Evolutionary conservation across 805 yeast genomes (phyloP).

Genomic region (Ogataea nonfermentans): DNA sequence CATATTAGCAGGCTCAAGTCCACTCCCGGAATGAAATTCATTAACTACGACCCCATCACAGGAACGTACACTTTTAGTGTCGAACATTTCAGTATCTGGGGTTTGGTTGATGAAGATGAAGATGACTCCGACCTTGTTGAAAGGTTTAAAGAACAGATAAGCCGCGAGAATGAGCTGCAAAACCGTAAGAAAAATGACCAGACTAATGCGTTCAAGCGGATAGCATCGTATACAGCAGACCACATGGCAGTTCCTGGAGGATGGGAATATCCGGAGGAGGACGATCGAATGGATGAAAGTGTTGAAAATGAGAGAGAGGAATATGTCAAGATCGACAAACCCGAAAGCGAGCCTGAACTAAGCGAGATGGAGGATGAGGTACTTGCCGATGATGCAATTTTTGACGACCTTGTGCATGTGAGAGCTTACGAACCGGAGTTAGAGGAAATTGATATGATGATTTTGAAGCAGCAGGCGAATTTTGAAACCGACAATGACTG

Average conservation of each 20-base stretch:
- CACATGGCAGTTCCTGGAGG: conserved; percentile 32
- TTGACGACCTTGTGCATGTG: conserved; percentile 47
- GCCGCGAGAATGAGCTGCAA: conserved; percentile 17
- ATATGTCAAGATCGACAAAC: conserved; percentile 7
- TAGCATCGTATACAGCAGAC: conserved; percentile 26
- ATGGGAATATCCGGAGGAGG: conserved; percentile 22
- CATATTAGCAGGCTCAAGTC: conserved; percentile 51
- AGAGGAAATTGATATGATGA: conserved; percentile 44
- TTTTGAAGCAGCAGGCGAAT: conserved; percentile 39
- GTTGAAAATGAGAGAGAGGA: conserved; percentile 8
- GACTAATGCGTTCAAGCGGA: conserved; percentile 22
- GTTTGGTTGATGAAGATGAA: conserved; percentile 66
- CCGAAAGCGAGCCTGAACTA: conserved; percentile 18
- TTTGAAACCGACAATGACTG: conserved; percentile 58
- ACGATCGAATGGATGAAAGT: conserved; percentile 11
- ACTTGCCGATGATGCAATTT: conserved; percentile 2
- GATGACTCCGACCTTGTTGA: conserved; percentile 47
- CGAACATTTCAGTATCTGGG: conserved; percentile 94
- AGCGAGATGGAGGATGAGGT: conserved; percentile 11
- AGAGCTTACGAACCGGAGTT: conserved; percentile 71
- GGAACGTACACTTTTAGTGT: conserved; percentile 81
- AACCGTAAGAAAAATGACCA: conserved; percentile 21
- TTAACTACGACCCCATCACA: conserved; percentile 73
- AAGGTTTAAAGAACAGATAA: conserved; percentile 31
- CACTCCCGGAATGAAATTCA: conserved; percentile 69